phyloP scores from a whole-genome alignment of 2,329 filamentous ascomycete species.

The Trichoderma sp. region DNA sequence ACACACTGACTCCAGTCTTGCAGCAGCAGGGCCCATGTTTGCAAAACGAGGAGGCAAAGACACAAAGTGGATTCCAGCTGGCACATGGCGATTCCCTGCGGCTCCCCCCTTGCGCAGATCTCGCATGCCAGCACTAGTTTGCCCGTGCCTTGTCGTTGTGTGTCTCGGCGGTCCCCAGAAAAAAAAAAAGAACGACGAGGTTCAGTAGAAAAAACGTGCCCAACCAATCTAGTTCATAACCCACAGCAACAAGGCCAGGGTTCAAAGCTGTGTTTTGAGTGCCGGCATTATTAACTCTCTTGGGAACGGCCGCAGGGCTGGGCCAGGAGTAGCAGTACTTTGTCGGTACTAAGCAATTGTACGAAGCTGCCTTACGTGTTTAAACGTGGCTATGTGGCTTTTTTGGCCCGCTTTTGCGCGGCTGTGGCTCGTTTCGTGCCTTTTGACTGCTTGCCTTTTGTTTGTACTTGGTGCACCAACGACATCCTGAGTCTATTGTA shows the following conservation, averaged over 20 bases:
- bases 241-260: background rate
- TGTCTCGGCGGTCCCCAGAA: background rate
- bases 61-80: background rate
- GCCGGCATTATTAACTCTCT: background rate
- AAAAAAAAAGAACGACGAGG: background rate
- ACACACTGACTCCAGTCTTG: background rate
- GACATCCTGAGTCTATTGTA: background rate
- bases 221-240: no score
- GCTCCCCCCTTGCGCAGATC: slow-evolving; percentile 1
- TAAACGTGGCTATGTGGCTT: background rate
- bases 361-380: background rate
- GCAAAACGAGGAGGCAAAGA: background rate
- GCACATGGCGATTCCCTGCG: background rate
- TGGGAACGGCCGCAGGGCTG: background rate
- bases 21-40: background rate
- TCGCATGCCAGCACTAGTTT: slow-evolving; percentile 1
- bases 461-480: background rate
- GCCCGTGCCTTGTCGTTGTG: background rate
- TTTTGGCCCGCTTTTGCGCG: background rate
- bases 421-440: background rate
- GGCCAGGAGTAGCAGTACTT: no score
- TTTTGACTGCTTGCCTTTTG: background rate
- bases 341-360: no score
- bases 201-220: background rate
- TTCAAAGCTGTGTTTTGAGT: background rate